A percentile compares a stretch with the other conserved stretches of the same genome.
phyloP scores from a whole-genome alignment of 139 green algal species.

The Chlorella sorokiniana region DNA sequence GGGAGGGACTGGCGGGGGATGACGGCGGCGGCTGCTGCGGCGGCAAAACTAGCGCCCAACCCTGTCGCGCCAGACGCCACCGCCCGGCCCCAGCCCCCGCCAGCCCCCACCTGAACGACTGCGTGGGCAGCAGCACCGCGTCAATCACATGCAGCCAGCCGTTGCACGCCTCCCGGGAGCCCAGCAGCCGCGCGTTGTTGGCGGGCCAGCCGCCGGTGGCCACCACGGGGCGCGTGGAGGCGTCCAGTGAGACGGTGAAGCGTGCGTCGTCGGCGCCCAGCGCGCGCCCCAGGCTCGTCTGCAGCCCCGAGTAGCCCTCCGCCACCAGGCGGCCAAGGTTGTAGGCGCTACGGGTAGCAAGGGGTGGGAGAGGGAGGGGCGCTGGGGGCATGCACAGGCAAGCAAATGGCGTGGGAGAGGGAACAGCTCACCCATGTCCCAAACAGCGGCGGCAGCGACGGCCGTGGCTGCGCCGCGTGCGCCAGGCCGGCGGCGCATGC shows the following conservation, averaged over 20 bases:
- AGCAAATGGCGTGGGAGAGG: no score
- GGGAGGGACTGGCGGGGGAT: no score
- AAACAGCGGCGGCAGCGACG: no score
- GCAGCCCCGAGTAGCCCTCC: not conserved
- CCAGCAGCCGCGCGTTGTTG: conserved; percentile 8
- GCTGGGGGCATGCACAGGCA: no score
- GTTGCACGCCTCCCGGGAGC: conserved; percentile 1
- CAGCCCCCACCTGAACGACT: not conserved
- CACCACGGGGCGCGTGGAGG: not conserved
- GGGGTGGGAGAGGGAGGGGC: not conserved
- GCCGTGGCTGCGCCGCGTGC: no score
- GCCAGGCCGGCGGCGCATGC: no score
- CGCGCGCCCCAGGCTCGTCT: not conserved
- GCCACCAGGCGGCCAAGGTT: not conserved
- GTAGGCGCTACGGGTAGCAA: not conserved
- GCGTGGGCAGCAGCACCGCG: conserved; percentile 8
- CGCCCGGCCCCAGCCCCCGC: not conserved
- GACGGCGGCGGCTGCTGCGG: no score
- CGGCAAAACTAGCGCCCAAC: no score
- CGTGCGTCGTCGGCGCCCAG: not conserved
- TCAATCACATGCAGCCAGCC: conserved; percentile 13
- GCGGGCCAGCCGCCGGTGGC: conserved; percentile 26
- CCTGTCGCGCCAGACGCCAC: no score
- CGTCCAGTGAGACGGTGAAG: not conserved
- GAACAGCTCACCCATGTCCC: no score